Base-by-base conservation (phyloP, 1,284 basidiomycete species). In the Cutaneotrichosporon cyanovorans region DNA sequence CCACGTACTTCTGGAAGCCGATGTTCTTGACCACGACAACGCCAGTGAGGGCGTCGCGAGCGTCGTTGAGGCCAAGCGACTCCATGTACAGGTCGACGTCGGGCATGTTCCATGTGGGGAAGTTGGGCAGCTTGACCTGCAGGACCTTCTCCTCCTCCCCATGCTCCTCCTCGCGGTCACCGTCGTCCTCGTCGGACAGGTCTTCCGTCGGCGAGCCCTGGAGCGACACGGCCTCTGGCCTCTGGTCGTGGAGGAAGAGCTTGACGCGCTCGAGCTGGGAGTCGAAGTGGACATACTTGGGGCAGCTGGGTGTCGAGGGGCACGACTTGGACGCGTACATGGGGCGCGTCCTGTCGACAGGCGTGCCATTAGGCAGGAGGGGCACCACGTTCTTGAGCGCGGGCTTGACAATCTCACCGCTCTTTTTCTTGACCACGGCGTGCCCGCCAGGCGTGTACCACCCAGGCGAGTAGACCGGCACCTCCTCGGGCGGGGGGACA, bases 241-340 rank as follows among this genome's bases (percentile, higher is more conserved):
- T 88, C 71, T 96, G 92, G 71, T 89, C 85, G 22, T 90, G 84
- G 44, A 91, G 75, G 75, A 97, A 97, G 45, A 93, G 78, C 72
- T 91, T 92, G 59, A 97, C 85, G 36, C 71, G 71, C 56, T 95
- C 92, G 45, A 96, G 80, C 65, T 92, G 80, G 6, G 83, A 71
- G 72, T 95, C 88, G 57, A 98, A 98, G 64, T 96, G 89, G 9
- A 98, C 93, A 30, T 80, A 82, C 70, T 93, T 93, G 6, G 79
- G 79, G 46, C 72, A 74, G 25, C 72, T 73, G 0, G 87, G 87
- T 0, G 87, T 85, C 3, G 80, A 73, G 0, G 87, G 87, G 32
- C 80, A 83, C 21, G 79, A 83, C 58, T 71, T 77, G 57, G 55
- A 75, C 70, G 46, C 77, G 78, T 35, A 81, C 79, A 34, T 81